Conservation (phyloP, 129 eudicot genomes). For the Ambrosia artemisiifolia region DNA sequence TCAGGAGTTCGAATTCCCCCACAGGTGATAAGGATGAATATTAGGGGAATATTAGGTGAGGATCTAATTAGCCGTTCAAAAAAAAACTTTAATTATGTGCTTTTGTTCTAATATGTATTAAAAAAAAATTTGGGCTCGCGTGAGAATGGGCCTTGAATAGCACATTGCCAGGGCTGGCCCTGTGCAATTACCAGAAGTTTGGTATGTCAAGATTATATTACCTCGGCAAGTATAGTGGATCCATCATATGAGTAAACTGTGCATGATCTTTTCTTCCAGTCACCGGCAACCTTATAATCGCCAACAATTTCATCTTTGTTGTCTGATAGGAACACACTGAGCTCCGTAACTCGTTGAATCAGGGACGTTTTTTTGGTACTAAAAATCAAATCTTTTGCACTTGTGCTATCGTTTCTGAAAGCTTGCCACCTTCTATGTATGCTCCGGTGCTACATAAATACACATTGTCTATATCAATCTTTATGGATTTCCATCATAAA, state of each 20-base stretch:
- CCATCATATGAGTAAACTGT: constrained; percentile 32
- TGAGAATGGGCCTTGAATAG: too few species aligned
- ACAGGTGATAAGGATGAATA: too few species aligned
- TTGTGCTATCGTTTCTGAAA: constrained; percentile 27
- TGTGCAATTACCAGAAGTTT: too few species aligned
- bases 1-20: too few species aligned
- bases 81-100: too few species aligned
- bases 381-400: constrained; percentile 29
- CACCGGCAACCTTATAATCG: constrained; percentile 31
- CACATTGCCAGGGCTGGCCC: too few species aligned
- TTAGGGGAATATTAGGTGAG: too few species aligned
- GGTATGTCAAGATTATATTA: neutral
- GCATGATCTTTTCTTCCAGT: constrained; percentile 32
- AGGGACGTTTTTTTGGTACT: constrained; percentile 28
- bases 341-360: constrained; percentile 28
- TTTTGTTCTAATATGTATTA: too few species aligned
- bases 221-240: constrained; percentile 30
- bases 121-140: too few species aligned
- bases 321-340: constrained; percentile 23
- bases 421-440: constrained; percentile 40
- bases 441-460: constrained; percentile 14
- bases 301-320: constrained; percentile 29
- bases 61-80: too few species aligned
- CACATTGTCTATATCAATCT: neutral
- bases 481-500: neutral